Base-by-base conservation (phyloP, 305 asterid genomes). In the Fraxinus sp. region DNA sequence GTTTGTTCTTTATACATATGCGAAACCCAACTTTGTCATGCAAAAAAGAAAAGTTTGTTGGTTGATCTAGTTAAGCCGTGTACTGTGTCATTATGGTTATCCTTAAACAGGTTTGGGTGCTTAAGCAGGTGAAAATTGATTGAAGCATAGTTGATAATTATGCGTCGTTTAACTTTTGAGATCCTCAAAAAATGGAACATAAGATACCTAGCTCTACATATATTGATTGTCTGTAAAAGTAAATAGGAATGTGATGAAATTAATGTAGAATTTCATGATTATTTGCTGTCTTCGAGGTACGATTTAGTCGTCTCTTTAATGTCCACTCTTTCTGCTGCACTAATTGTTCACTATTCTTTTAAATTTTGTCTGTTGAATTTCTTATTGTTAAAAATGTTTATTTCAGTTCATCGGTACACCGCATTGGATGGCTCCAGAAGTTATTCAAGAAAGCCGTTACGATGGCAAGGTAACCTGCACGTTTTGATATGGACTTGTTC, bases 401-500 rank as follows among this genome's bases (percentile, higher is more conserved):
- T 84, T 80, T 83, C 88, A 93, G 98, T 94, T 93, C 86, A 92
- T 97, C 8, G 99, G 98, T 57, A 94, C 97, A 71, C 97, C 98
- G 5, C 98, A 94, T 86, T 94, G 98, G 98, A 97, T 97, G 99
- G 98, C 99, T 81, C 99, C 98, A 84, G 98, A 94, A 89, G 98
- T 96, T 88, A 94, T 96, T 89, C 98, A 97, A 91, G 99, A 93
- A 90, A 97, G 97, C 82, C 98, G 98, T 74, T 97, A 94, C 73
- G 98, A 97, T 84, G 99, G 98, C 76, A 96, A 96, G 98, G 99
- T 96, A 89, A 73, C 13, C 18, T 76, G 30, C 81, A 74, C 52
- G 20, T 85, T 57, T 39, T 26, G 75, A 70, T 64, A 26, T 64
- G 73, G 73, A 33, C 75, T 39, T 70, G 18, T 70, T 70, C 39